A percentile compares a stretch with the other conserved stretches of the same genome.
These are phyloP conservation scores for Penicillium digitatum DNA, from an alignment of 2,329 filamentous ascomycete genomes.

Conservation along the genomic window DNA sequence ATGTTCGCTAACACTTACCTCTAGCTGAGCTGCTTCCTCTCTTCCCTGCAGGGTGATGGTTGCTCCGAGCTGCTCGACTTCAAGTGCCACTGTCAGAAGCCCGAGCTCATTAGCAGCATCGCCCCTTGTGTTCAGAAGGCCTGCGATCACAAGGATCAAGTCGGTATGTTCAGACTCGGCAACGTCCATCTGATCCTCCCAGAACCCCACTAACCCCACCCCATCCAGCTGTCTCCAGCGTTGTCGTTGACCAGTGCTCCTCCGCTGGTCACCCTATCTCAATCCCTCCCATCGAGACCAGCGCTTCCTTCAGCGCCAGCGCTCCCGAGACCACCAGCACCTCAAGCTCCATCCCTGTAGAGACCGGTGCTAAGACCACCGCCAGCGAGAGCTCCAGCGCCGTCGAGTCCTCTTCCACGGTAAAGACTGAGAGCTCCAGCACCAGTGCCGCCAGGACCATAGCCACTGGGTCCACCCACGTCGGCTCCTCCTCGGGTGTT, in stretches of 20 bases:
- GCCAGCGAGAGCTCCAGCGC: constrained; percentile 9
- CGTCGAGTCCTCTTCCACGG: constrained; percentile 2
- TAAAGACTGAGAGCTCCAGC: neutral
- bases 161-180: constrained; percentile 28
- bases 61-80: constrained; percentile 49
- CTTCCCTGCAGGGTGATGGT: constrained; percentile 41
- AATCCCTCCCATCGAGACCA: constrained; percentile 31
- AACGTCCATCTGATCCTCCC: too few species aligned
- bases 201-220: neutral
- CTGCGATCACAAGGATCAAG: constrained; percentile 40
- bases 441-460: constrained; percentile 9
- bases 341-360: constrained; percentile 5
- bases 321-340: constrained; percentile 5
- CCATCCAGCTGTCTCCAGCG: constrained; percentile 34
- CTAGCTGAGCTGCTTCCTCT: constrained; percentile 48
- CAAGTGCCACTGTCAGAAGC: constrained; percentile 49
- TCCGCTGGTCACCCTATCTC: constrained; percentile 36
- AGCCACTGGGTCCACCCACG: constrained; percentile 3
- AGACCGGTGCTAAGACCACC: constrained; percentile 6
- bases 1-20: neutral
- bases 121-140: constrained; percentile 47
- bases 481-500: constrained; percentile 14
- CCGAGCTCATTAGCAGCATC: constrained; percentile 40
- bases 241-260: constrained; percentile 35
- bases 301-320: constrained; percentile 6